These are phyloP conservation scores for Pseudogymnoascus sp. DNA, from an alignment of 2,329 filamentous ascomycete genomes.

Conservation along the genomic window DNA sequence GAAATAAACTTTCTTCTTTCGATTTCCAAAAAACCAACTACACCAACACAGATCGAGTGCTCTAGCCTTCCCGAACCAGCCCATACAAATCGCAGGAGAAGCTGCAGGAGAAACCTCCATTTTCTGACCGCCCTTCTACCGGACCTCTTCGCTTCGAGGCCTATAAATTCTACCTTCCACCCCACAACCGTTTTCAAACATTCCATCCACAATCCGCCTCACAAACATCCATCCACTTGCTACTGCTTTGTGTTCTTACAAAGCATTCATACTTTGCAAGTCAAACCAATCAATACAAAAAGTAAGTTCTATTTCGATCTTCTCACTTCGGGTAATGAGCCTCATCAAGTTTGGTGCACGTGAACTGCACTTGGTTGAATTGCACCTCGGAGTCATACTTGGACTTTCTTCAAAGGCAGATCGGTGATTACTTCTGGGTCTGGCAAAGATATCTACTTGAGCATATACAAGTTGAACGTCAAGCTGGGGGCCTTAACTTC, in stretches of 20 bases:
- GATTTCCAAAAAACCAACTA: not conserved
- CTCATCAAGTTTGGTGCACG: not conserved
- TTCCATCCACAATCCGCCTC: not conserved
- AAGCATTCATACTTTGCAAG: not conserved
- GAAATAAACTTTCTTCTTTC: not conserved
- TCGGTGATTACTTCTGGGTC: not conserved
- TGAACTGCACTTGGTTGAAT: not conserved
- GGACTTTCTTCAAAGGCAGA: not conserved
- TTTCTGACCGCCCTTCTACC: not conserved
- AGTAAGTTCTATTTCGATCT: not conserved
- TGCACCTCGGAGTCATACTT: not conserved
- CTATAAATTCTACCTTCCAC: not conserved
- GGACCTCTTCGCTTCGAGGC: not conserved
- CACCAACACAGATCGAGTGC: not conserved
- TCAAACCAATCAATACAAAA: not conserved
- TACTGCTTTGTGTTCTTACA: not conserved
- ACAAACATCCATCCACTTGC: not conserved
- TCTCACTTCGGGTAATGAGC: not conserved
- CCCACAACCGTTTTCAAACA: not conserved
- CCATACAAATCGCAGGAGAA: not conserved
- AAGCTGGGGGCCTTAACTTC: not conserved
- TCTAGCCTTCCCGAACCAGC: not conserved
- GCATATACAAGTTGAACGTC: not conserved
- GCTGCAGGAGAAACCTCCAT: not conserved
- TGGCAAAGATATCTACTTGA: not conserved